phyloP scores from a whole-genome alignment of 805 yeast species.

The Yarrowia keelungensis region DNA sequence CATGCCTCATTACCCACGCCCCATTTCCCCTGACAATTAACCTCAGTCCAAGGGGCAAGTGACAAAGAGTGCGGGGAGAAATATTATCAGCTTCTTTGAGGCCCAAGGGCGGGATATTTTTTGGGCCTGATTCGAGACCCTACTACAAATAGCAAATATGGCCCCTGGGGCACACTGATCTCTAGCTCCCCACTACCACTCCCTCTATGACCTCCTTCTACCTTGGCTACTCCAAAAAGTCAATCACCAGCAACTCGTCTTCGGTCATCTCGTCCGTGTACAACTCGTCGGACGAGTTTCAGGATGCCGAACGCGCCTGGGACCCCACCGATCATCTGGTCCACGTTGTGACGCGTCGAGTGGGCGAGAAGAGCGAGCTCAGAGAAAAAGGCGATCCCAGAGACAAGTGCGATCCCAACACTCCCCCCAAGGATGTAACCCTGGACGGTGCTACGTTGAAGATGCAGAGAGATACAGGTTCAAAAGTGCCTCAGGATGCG shows the following conservation, averaged over 20 bases:
- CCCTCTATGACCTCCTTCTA: conserved; percentile 13
- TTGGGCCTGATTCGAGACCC: conserved; percentile 2
- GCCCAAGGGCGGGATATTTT: conserved; percentile 9
- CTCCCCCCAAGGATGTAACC: not conserved
- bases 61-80: conserved; percentile 35
- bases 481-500: no score
- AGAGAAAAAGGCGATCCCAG: not conserved
- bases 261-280: conserved; percentile 27
- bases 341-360: not conserved
- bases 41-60: conserved; percentile 25
- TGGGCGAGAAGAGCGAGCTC: not conserved
- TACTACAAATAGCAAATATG: not conserved
- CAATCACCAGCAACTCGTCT: not conserved
- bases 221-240: conserved; percentile 30
- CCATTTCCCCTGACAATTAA: conserved; percentile 27
- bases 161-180: no score
- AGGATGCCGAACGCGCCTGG: conserved; percentile 32
- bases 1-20: not conserved
- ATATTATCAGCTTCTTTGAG: conserved; percentile 5
- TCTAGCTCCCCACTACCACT: not conserved
- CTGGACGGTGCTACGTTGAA: no score
- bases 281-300: conserved; percentile 33
- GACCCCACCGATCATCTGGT: conserved; percentile 12
- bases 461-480: no score
- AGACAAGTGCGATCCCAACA: not conserved